phyloP scores from a whole-genome alignment of 1,284 basidiomycete species.

The Leucoagaricus sp. region DNA sequence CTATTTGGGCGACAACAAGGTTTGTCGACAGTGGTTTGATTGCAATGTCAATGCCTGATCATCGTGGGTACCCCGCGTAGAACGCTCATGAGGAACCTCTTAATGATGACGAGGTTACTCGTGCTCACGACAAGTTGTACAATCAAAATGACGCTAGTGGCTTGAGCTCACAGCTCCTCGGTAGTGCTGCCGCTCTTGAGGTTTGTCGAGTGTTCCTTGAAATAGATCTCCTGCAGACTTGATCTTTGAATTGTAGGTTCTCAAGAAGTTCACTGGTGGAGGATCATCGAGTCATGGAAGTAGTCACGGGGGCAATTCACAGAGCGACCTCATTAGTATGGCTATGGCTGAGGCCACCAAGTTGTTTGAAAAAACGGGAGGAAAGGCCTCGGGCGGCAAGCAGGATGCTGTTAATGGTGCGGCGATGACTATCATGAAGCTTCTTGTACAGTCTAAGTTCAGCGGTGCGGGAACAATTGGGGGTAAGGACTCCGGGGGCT shows the following conservation, averaged over 20 bases:
- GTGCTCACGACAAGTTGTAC: conserved; percentile 65
- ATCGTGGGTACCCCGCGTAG: too few relatives aligned
- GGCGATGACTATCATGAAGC: conserved; percentile 83
- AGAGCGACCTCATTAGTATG: conserved; percentile 72
- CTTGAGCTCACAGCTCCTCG: conserved; percentile 61
- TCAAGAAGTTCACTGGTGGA: conserved; percentile 66
- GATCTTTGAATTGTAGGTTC: conserved; percentile 36
- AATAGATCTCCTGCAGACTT: background rate
- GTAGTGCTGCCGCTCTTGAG: conserved; percentile 78
- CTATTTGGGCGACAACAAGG: conserved; percentile 54
- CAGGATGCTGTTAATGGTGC: conserved; percentile 83
- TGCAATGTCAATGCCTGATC: background rate
- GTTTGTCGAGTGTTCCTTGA: conserved; percentile 33
- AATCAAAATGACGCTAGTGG: conserved; percentile 47
- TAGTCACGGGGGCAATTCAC: conserved; percentile 42
- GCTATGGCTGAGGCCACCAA: conserved; percentile 82
- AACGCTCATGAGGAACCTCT: conserved; percentile 53
- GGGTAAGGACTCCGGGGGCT: conserved; percentile 66
- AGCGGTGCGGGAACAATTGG: conserved; percentile 43
- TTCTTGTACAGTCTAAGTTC: conserved; percentile 70
- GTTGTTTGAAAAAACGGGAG: conserved; percentile 70
- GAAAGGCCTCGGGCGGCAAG: conserved; percentile 69
- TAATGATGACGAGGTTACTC: conserved; percentile 66
- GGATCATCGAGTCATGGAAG: conserved; percentile 27
- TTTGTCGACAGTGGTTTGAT: conserved; percentile 25